Evolutionary conservation across 2,329 filamentous ascomycete genomes (phyloP).

Genomic region (Blastomyces gilchristii): DNA sequence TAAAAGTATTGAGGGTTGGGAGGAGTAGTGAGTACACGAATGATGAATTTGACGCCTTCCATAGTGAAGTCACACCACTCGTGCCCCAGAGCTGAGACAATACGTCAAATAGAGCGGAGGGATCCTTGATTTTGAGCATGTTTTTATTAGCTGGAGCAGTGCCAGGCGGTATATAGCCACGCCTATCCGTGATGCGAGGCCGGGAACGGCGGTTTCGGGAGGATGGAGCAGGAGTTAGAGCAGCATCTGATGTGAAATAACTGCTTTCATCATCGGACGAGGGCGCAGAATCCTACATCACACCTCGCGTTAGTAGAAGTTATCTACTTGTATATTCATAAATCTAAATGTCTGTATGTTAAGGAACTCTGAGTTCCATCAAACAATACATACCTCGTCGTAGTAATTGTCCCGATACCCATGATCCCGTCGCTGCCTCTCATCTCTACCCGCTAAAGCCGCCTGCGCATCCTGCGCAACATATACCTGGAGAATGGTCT

Average conservation of each 20-base stretch:
- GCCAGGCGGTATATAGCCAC: slow-evolving; percentile 35
- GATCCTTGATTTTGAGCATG: slow-evolving; percentile 59
- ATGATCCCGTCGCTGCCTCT: slow-evolving; percentile 21
- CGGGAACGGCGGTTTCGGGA: slow-evolving; percentile 31
- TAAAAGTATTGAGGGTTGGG: slow-evolving; percentile 84
- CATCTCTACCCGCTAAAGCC: slow-evolving; percentile 22
- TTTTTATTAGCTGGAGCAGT: slow-evolving; percentile 37
- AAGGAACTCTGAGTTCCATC: too few relatives aligned
- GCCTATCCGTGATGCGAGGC: slow-evolving; percentile 37
- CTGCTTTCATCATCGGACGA: slow-evolving; percentile 64
- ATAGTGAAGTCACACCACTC: slow-evolving; percentile 82
- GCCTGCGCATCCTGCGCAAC: slow-evolving; percentile 36
- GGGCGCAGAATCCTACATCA: slow-evolving; percentile 27
- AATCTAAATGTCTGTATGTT: too few relatives aligned
- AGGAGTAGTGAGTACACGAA: slow-evolving; percentile 84
- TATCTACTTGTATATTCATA: slow-evolving; percentile 9
- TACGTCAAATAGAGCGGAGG: slow-evolving; percentile 76
- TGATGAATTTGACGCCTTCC: slow-evolving; percentile 86
- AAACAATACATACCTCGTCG: slow-evolving; percentile 21
- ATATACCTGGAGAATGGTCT: slow-evolving; percentile 77
- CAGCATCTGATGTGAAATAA: slow-evolving; percentile 65
- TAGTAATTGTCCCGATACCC: slow-evolving; percentile 23
- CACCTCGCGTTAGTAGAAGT: slow-evolving; percentile 6
- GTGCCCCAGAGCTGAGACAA: slow-evolving; percentile 80
- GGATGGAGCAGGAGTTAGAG: slow-evolving; percentile 32